phyloP scores from a whole-genome alignment of 306 rosid genomes.

The Luffa aegyptiaca region DNA sequence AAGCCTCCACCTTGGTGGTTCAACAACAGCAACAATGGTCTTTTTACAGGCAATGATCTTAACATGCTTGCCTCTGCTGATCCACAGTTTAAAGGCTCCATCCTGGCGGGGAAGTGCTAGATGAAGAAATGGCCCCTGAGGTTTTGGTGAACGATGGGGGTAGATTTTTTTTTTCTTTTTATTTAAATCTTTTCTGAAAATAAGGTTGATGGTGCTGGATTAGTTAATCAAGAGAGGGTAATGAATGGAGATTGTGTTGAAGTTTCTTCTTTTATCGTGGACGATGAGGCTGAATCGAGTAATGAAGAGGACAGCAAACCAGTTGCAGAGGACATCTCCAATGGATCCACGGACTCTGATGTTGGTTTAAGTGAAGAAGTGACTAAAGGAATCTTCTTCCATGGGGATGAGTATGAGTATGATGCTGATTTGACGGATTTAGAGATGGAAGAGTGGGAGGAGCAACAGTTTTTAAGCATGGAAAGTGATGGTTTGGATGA shows the following conservation, averaged over 20 bases:
- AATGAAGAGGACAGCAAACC: not conserved
- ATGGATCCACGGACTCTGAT: conserved; percentile 20
- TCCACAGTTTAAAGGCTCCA: conserved; percentile 23
- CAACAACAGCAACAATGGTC: conserved; percentile 34
- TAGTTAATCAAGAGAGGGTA: not conserved
- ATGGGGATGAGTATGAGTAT: conserved; percentile 23
- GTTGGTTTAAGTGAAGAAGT: conserved; percentile 24
- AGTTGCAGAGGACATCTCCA: not conserved
- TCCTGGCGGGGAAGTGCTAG: conserved; percentile 12
- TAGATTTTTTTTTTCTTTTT: conserved; percentile 23
- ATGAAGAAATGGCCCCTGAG: conserved; percentile 7
- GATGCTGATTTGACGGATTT: conserved; percentile 26
- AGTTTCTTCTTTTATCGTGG: not conserved
- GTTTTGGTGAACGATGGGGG: conserved; percentile 20
- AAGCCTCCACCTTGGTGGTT: conserved; percentile 45
- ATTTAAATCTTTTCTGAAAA: conserved; percentile 45
- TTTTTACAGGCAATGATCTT: not conserved
- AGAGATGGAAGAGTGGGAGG: conserved; percentile 45
- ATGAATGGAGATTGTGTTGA: not conserved
- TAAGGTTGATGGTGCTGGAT: conserved; percentile 12
- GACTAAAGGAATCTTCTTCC: conserved; percentile 25
- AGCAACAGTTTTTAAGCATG: conserved; percentile 17
- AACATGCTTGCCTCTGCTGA: conserved; percentile 52
- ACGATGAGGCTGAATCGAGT: not conserved
- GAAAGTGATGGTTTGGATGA: conserved; percentile 25